Evolutionary conservation across 2,329 filamentous ascomycete genomes (phyloP).

Genomic region (Cordyceps fumosorosea): DNA sequence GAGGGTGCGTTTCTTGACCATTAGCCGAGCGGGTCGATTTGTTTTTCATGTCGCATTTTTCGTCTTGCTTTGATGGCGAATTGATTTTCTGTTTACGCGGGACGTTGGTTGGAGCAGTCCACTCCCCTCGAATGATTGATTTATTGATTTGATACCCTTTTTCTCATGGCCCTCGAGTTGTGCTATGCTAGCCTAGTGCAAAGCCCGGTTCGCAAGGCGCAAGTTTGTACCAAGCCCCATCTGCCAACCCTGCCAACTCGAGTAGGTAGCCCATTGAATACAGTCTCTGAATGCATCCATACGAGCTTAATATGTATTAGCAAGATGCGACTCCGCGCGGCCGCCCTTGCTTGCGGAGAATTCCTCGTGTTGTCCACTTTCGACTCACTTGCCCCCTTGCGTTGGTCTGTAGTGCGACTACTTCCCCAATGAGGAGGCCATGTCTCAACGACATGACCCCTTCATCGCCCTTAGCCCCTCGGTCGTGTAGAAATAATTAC

Average conservation of each 20-base stretch:
- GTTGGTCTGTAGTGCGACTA: background rate
- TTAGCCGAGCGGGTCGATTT: background rate
- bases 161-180: background rate
- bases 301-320: too few species aligned
- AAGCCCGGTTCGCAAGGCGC: background rate
- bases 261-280: slow-evolving; percentile 2
- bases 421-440: background rate
- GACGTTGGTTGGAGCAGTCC: slow-evolving; percentile 9
- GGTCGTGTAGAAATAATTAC: background rate
- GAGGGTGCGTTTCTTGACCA: slow-evolving; percentile 6
- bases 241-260: background rate
- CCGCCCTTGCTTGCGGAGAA: background rate
- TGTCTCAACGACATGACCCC: background rate
- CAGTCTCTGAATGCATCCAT: background rate
- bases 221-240: background rate
- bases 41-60: slow-evolving; percentile 5
- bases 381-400: too few species aligned
- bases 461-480: background rate
- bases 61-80: slow-evolving; percentile 6
- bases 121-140: slow-evolving; percentile 1
- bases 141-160: slow-evolving; percentile 13
- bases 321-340: background rate
- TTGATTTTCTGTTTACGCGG: slow-evolving; percentile 5
- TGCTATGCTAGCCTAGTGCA: slow-evolving; percentile 6
- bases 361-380: background rate